Percentiles rank a stretch among this genome's conserved stretches.
These are phyloP conservation scores for Fusarium penzigii DNA, from an alignment of 2,329 filamentous ascomycete species.

Conservation along the genomic window DNA sequence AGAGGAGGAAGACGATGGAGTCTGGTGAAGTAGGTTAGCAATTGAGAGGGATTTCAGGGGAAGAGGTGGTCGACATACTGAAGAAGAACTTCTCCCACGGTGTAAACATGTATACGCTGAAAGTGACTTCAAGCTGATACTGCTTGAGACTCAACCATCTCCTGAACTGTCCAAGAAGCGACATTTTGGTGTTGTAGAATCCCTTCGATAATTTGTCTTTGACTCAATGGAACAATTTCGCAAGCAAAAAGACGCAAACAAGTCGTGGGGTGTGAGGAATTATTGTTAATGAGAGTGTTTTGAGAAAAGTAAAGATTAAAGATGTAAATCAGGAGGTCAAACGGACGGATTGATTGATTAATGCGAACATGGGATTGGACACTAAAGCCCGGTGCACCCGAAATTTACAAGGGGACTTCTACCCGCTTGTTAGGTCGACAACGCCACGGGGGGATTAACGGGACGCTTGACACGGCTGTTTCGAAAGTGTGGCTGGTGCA, in stretches of 20 bases:
- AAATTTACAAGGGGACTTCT: constrained; percentile 11
- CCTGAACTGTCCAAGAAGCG: constrained; percentile 56
- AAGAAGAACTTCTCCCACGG: constrained; percentile 96
- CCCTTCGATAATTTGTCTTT: background rate
- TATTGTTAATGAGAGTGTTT: background rate
- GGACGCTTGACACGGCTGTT: background rate
- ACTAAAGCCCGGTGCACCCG: constrained; percentile 22
- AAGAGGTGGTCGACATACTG: constrained; percentile 61
- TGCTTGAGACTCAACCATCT: constrained; percentile 92
- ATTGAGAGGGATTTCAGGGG: constrained; percentile 1
- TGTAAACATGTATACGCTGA: constrained; percentile 95
- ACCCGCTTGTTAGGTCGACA: background rate
- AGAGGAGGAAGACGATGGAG: constrained; percentile 86
- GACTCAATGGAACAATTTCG: background rate
- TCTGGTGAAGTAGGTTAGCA: constrained; percentile 56
- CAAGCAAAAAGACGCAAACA: background rate
- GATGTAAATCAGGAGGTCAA: background rate
- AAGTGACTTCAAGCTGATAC: constrained; percentile 98
- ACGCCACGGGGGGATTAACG: too few species aligned
- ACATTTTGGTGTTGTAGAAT: constrained; percentile 26
- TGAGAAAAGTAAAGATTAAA: background rate
- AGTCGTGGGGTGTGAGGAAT: background rate
- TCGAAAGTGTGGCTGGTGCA: background rate
- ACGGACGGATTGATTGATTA: background rate
- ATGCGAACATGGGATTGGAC: background rate